phyloP scores from a whole-genome alignment of 306 rosid genomes.

The Dicorynia guianensis region DNA sequence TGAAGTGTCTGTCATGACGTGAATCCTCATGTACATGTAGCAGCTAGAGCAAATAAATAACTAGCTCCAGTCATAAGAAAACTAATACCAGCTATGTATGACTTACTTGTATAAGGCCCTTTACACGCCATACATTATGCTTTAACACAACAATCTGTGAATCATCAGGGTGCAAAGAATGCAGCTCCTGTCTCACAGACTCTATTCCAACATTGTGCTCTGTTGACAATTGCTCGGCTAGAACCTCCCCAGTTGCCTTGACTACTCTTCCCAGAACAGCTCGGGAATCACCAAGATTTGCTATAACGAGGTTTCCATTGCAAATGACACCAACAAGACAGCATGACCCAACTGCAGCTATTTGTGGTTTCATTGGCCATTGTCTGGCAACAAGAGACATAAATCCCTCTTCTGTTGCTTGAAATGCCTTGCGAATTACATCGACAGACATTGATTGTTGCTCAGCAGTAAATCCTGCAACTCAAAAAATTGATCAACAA shows the following conservation, averaged over 20 bases:
- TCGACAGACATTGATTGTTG: conserved; percentile 81
- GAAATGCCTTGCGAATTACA: conserved; percentile 85
- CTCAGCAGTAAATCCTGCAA: conserved; percentile 79
- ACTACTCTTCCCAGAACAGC: conserved; percentile 88
- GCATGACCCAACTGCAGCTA: conserved; percentile 96
- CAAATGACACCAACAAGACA: conserved; percentile 87
- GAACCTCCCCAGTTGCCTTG: conserved; percentile 83
- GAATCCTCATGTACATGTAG: not conserved
- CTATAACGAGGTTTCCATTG: conserved; percentile 72
- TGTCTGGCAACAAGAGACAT: conserved; percentile 70
- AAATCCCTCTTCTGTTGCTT: conserved; percentile 94
- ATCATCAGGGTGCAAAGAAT: conserved; percentile 85
- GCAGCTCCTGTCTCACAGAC: conserved; percentile 86
- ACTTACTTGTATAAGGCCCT: conserved; percentile 84
- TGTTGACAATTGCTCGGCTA: conserved; percentile 72
- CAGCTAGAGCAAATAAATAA: conserved; percentile 4
- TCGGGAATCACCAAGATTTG: conserved; percentile 90
- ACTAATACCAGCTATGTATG: conserved; percentile 11
- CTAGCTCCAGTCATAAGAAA: not conserved
- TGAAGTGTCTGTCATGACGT: not conserved
- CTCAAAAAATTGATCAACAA: conserved; percentile 33
- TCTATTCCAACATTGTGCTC: conserved; percentile 85
- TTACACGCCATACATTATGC: conserved; percentile 95
- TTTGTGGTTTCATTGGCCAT: conserved; percentile 75
- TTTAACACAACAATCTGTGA: conserved; percentile 79